These are phyloP conservation scores for Kwoniella dendrophila DNA, from an alignment of 768 basidiomycete genomes.

Conservation along the genomic window DNA sequence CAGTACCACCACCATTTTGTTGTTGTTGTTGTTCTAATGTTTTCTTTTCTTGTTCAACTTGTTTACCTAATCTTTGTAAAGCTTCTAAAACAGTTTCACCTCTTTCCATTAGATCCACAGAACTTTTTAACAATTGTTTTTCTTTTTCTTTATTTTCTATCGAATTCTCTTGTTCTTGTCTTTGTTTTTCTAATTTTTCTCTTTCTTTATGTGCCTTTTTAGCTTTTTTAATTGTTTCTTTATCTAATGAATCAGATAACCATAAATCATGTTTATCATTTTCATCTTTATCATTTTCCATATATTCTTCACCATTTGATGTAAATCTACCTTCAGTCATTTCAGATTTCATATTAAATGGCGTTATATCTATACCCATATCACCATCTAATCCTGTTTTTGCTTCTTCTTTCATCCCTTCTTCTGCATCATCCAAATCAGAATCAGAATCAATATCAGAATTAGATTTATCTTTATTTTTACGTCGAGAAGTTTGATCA, in stretches of 20 bases:
- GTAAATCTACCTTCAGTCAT: constrained; percentile 98
- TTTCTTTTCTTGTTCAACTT: constrained; percentile 48
- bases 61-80: constrained; percentile 74
- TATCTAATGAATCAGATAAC: constrained; percentile 79
- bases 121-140: constrained; percentile 52
- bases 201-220: constrained; percentile 70
- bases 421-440: constrained; percentile 64
- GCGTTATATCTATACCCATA: constrained; percentile 91
- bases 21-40: constrained; percentile 19
- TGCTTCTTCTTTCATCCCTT: constrained; percentile 73
- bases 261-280: constrained; percentile 91
- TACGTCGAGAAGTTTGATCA: constrained; percentile 15
- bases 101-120: constrained; percentile 76
- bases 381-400: constrained; percentile 46
- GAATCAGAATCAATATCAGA: constrained; percentile 48
- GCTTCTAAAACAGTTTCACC: constrained; percentile 91
- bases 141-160: constrained; percentile 41
- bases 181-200: constrained; percentile 69
- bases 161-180: constrained; percentile 73
- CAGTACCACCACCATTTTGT: constrained; percentile 20
- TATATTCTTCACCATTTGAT: constrained; percentile 73
- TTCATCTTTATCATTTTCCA: constrained; percentile 81
- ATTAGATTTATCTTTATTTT: constrained; percentile 1
- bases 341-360: constrained; percentile 99
- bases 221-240: constrained; percentile 81